These are phyloP conservation scores for Saturnispora halmiae DNA, from an alignment of 805 yeast genomes.

Conservation along the genomic window DNA sequence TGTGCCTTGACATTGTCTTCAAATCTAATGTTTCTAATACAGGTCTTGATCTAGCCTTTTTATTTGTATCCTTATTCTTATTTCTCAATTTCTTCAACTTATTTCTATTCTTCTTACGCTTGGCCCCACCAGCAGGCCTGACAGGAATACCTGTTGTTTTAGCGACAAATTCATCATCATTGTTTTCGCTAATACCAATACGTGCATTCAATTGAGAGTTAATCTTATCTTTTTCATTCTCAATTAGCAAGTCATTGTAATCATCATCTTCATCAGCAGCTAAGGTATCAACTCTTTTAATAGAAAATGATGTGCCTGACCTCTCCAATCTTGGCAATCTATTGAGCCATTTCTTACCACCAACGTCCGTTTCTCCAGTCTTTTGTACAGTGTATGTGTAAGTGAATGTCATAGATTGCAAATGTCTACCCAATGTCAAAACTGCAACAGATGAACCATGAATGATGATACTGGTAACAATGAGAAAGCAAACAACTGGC, in stretches of 20 bases:
- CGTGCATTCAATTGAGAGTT: constrained; percentile 20
- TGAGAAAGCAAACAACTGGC: constrained; percentile 47
- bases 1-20: constrained; percentile 11
- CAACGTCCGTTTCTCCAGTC: constrained; percentile 49
- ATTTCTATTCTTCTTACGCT: constrained; percentile 44
- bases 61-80: constrained; percentile 25
- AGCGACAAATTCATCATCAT: constrained; percentile 8
- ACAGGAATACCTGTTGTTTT: constrained; percentile 35
- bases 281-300: constrained; percentile 72
- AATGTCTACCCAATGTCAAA: constrained; percentile 65
- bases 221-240: constrained; percentile 16
- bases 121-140: constrained; percentile 70
- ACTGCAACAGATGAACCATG: constrained; percentile 57
- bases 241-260: constrained; percentile 5
- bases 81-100: constrained; percentile 25
- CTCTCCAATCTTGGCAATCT: constrained; percentile 75
- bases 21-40: constrained; percentile 20
- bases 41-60: constrained; percentile 26
- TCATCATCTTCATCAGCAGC: constrained; percentile 11
- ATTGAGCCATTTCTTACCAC: constrained; percentile 52
- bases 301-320: constrained; percentile 65
- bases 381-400: constrained; percentile 77
- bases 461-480: constrained; percentile 46
- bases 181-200: constrained; percentile 13
- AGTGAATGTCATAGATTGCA: constrained; percentile 87